phyloP scores from a whole-genome alignment of 1,284 basidiomycete species.

The Microbotryum intermedium region DNA sequence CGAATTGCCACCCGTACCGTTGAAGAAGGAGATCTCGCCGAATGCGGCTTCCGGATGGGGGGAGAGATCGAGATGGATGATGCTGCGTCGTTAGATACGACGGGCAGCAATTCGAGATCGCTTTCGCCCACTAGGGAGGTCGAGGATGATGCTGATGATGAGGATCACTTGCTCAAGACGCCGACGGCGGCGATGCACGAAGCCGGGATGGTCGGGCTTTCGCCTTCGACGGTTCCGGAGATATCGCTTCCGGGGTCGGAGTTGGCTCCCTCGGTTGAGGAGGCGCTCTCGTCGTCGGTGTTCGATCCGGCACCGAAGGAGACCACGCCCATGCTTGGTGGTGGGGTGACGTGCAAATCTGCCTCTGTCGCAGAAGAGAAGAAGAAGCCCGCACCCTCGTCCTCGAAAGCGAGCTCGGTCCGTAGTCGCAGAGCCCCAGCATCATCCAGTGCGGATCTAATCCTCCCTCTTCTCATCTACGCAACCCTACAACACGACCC shows the following conservation, averaged over 20 bases:
- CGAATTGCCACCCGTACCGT: conserved; percentile 33
- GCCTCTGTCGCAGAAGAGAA: no score
- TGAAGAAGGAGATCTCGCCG: conserved; percentile 31
- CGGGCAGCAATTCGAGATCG: conserved; percentile 10
- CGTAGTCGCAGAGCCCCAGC: not conserved
- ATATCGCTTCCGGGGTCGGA: conserved; percentile 7
- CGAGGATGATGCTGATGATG: conserved; percentile 7
- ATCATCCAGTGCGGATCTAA: conserved; percentile 52
- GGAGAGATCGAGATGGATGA: conserved; percentile 35
- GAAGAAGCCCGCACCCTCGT: not conserved
- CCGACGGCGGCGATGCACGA: not conserved
- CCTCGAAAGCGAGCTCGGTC: conserved; percentile 24
- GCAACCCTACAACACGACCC: conserved; percentile 86
- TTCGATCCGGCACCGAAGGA: not conserved
- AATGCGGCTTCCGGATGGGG: not conserved
- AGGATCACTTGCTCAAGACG: conserved; percentile 12
- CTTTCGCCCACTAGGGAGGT: conserved; percentile 6
- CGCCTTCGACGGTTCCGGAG: conserved; percentile 4
- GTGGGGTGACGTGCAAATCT: not conserved
- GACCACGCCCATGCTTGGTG: not conserved
- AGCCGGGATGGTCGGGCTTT: conserved; percentile 1
- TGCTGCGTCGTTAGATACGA: conserved; percentile 13
- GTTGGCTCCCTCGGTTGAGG: not conserved
- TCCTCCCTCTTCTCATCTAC: conserved; percentile 82
- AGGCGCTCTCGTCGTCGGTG: not conserved